Base-by-base conservation (phyloP, 1,284 basidiomycete species). In the Amylostereum chailletii region DNA sequence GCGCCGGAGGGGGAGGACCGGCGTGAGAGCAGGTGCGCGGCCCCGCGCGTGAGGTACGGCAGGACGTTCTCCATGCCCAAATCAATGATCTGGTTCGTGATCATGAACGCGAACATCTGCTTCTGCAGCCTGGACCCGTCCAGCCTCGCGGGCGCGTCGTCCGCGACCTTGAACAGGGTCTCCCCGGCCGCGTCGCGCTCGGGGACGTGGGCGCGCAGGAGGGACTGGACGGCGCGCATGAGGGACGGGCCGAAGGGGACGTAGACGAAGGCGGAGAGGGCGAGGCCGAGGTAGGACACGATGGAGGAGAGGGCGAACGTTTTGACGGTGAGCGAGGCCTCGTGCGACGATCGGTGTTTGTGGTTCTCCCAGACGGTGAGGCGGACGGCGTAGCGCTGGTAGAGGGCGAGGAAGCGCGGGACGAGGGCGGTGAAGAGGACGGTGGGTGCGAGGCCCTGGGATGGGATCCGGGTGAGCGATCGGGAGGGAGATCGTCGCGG, bases 331-430 rank as follows among this genome's bases (percentile, higher is more conserved):
- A 97, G 74, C 5, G 88, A 91, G 10, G 82, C 78, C 53, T 83
- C 78, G 62, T 92, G 82, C 1, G 80, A 77, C 2, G 84, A 86
- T 56, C 86, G 76, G 55, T 90, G 90, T 2, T 79, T 74, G 62
- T 96, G 92, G 61, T 94, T 92, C 68, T 99, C 95, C 90, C 90
- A 96, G 46, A 77, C 68, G 1, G 94, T 95, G 48, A 97, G 75
- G 5, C 72, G 68, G 33, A 70, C 70, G 0, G 91, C 90, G 44
- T 86, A 76, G 0, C 69, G 60, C 55, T 86, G 84, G 68, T 96
- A 95, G 1, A 87, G 65, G 0, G 74, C 76, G n/a, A 95, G 77
- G 34, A 98, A 75, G 52, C 82, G 81, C 0, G 96, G 95, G 0
- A 99, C 85, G 8, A 94, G 70, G 0, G 82, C 75, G 2, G 84